Conservation (phyloP, 139 green algal genomes). For the Chlorella sp. region DNA sequence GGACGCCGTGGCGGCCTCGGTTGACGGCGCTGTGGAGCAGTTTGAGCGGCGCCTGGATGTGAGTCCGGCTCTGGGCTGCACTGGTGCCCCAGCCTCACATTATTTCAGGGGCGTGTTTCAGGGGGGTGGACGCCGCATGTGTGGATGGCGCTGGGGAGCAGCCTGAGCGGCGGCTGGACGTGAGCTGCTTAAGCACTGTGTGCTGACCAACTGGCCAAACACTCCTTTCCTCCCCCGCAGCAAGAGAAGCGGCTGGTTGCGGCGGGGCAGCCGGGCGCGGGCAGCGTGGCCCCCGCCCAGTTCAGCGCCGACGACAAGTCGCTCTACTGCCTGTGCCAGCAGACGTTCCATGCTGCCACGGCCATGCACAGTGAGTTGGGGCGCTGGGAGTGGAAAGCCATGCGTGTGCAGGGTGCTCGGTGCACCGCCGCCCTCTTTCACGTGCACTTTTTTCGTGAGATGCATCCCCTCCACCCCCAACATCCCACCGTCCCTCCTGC, state of each 20-base stretch:
- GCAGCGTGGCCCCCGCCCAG: too few relatives aligned
- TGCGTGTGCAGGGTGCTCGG: not conserved
- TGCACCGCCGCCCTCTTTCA: not conserved
- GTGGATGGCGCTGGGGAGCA: slow-evolving; percentile 54
- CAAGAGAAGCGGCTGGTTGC: slow-evolving; percentile 27
- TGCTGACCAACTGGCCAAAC: too few relatives aligned
- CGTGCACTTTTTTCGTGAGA: too few relatives aligned
- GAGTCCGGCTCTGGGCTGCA: too few relatives aligned
- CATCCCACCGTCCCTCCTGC: not conserved
- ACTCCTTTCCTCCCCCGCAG: not conserved
- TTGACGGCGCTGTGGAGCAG: slow-evolving; percentile 56
- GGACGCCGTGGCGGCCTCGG: slow-evolving; percentile 8
- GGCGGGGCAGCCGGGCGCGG: not conserved
- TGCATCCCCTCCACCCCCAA: not conserved
- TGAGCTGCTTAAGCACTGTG: too few relatives aligned
- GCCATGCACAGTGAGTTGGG: not conserved
- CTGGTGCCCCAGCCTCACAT: too few relatives aligned
- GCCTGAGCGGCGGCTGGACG: slow-evolving; percentile 51
- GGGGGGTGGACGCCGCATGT: too few relatives aligned
- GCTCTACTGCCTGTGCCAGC: slow-evolving; percentile 78
- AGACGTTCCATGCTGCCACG: slow-evolving; percentile 46
- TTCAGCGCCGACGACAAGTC: slow-evolving; percentile 8
- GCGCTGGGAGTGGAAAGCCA: not conserved
- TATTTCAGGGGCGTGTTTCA: too few relatives aligned
- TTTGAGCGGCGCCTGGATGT: slow-evolving; percentile 54